Percentiles rank a stretch among this genome's conserved stretches.
Conservation (phyloP, 306 rosid species). For the Gynostemma pentaphyllum region DNA sequence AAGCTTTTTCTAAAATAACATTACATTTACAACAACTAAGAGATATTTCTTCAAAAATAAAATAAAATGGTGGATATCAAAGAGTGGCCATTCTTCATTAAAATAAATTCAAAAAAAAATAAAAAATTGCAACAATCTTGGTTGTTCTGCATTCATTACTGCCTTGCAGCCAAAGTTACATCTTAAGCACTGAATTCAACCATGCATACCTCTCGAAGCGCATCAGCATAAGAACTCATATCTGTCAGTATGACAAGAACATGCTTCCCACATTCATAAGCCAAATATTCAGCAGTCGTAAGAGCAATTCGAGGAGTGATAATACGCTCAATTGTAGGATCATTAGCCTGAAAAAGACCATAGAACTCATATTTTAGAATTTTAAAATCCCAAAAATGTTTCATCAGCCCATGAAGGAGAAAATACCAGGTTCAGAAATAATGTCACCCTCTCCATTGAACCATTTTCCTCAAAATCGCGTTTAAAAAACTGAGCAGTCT, state of each 20-base stretch:
- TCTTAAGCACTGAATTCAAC: background rate
- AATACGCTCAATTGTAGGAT: slow-evolving; percentile 97
- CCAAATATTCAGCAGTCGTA: slow-evolving; percentile 98
- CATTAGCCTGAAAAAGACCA: slow-evolving; percentile 72
- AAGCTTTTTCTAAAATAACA: background rate
- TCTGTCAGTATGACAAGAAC: slow-evolving; percentile 98
- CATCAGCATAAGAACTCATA: slow-evolving; percentile 99
- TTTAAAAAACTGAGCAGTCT: slow-evolving; percentile 96
- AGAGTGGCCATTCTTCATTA: background rate
- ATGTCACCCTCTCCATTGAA: slow-evolving; percentile 99
- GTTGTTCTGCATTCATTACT: background rate
- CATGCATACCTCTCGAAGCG: slow-evolving; percentile 90
- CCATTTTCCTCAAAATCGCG: slow-evolving; percentile 99
- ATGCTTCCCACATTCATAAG: slow-evolving; percentile 98
- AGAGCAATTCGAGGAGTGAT: slow-evolving; percentile 99
- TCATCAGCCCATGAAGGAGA: background rate
- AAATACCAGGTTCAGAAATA: slow-evolving; percentile 88
- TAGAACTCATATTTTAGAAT: background rate
- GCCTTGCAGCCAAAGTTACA: background rate
- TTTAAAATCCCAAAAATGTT: background rate
- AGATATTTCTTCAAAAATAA: background rate
- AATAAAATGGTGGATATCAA: background rate
- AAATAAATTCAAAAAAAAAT: background rate
- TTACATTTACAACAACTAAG: no score
- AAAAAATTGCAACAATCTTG: background rate